Evolutionary conservation across 495 filamentous ascomycete genomes (phyloP), one percentile per base, ranked within the genome.

Genomic region (Podospora tetraspora): DNA sequence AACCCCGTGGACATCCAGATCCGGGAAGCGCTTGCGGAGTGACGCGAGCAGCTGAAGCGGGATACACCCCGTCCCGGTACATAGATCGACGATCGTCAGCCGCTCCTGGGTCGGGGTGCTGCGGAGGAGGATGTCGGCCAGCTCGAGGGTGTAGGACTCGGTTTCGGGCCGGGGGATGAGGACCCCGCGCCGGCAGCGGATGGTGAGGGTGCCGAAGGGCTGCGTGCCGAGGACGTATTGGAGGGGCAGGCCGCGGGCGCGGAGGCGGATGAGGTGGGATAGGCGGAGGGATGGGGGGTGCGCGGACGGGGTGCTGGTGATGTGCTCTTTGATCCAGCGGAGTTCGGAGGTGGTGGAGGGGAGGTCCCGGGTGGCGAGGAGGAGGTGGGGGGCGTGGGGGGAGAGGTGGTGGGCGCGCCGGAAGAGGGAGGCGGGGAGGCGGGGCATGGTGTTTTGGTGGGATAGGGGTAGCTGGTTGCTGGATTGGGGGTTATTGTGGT

Each of bases 51-150:
- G 81, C 10, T 91, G 86, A 10, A 97, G 86, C 0, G 93, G 79
- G 68, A 99, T 96, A 77, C 95, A 98, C 29, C 95, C 95, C 21
- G 91, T 92, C 4, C 95, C 95, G 0, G 92, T 91, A 76, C 95
- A 98, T 27, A 97, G 78, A 77, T 99, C 95, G 2, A 97, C 74
- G 24, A 97, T 83, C 30, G 82, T 84, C 8, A 95, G 69, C 68
- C 59, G 43, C 62, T 52, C 24, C 68, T 27, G 52, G 37, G 62
- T 43, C 8, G 8, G 59, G 62, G 67, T 29, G 24, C 69, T 21
- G 62, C 29, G 63, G 37, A 32, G 24, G n/a, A 90, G 74, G 29
- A 86, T 62, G 4, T 79, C 68, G 25, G 85, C 85, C 10, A 93
- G 80, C 70, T 87, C 76, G 19, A 80, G 74, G 10, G 86, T 88